Conservation (phyloP, 176 grass and related monocot species). For the Phoenix roebelenii region DNA sequence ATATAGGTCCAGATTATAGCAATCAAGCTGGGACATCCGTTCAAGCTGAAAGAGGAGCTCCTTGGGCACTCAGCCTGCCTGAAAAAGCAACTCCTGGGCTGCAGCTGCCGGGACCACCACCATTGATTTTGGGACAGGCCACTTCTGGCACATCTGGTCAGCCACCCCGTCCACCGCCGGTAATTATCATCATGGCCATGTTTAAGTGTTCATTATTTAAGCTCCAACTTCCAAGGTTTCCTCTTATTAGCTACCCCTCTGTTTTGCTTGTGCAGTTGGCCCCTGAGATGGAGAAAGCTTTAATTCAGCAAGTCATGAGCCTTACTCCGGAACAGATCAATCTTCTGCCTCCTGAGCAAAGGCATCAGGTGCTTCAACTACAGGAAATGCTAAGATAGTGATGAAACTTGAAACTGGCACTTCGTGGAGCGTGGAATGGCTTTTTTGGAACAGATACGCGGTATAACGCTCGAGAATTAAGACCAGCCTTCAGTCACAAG, state of each 20-base stretch:
- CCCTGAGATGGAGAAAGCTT: conserved; percentile 77
- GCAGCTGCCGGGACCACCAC: conserved; percentile 50
- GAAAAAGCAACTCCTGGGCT: conserved; percentile 31
- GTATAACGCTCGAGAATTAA: too few relatives aligned
- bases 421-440: too few relatives aligned
- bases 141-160: conserved; percentile 42
- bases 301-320: conserved; percentile 84
- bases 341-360: conserved; percentile 81
- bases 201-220: too few relatives aligned
- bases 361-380: conserved; percentile 88
- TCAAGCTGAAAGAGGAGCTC: conserved; percentile 53
- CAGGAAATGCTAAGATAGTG: conserved; percentile 68
- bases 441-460: too few relatives aligned
- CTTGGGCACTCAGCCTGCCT: conserved; percentile 42
- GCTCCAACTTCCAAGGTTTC: too few relatives aligned
- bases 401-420: background rate
- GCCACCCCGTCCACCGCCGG: conserved; percentile 36
- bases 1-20: conserved; percentile 50
- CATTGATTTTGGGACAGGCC: conserved; percentile 55
- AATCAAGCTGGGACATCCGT: conserved; percentile 36
- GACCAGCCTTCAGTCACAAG: too few relatives aligned
- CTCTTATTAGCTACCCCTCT: background rate
- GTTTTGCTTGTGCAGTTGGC: conserved; percentile 59
- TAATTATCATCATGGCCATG: conserved; percentile 14
- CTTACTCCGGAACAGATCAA: conserved; percentile 84